phyloP scores from a whole-genome alignment of 2,329 filamentous ascomycete genomes.

The Cladobotryum protrusum region DNA sequence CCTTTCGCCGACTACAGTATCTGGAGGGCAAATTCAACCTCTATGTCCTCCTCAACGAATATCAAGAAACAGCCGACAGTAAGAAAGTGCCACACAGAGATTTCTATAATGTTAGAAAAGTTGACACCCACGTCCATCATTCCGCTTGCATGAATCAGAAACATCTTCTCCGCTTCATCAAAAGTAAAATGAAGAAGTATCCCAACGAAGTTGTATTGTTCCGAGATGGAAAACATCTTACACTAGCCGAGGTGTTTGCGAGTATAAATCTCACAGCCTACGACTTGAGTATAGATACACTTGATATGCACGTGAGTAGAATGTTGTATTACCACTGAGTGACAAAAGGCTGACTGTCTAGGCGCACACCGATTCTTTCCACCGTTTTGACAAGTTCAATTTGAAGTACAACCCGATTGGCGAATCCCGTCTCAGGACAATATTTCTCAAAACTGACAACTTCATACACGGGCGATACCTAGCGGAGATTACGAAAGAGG shows the following conservation, averaged over 20 bases:
- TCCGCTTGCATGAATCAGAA: conserved; percentile 99
- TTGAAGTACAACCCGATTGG: conserved; percentile 97
- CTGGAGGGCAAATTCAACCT: conserved; percentile 96
- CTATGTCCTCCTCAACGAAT: conserved; percentile 89
- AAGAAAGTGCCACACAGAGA: conserved; percentile 97
- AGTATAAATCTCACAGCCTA: conserved; percentile 97
- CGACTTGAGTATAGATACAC: conserved; percentile 93
- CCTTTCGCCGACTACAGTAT: conserved; percentile 89
- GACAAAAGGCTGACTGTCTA: conserved; percentile 23
- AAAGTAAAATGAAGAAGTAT: conserved; percentile 99
- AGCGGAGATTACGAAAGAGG: conserved; percentile 96
- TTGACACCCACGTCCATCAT: conserved; percentile 98
- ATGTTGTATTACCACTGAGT: not conserved
- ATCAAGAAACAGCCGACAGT: conserved; percentile 95
- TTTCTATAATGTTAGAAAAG: conserved; percentile 98
- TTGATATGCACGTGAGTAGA: conserved; percentile 87
- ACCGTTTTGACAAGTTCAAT: conserved; percentile 99
- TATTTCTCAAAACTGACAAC: conserved; percentile 98
- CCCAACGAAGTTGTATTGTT: conserved; percentile 90
- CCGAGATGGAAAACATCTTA: conserved; percentile 87
- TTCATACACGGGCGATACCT: conserved; percentile 93
- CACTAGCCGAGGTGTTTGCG: conserved; percentile 87
- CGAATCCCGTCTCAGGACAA: conserved; percentile 91
- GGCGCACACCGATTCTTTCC: conserved; percentile 96
- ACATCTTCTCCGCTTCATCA: conserved; percentile 95